A percentile compares a stretch with the other conserved stretches of the same genome.
Evolutionary conservation across 805 yeast genomes (phyloP).

Genomic region (Candida sonorensis): DNA sequence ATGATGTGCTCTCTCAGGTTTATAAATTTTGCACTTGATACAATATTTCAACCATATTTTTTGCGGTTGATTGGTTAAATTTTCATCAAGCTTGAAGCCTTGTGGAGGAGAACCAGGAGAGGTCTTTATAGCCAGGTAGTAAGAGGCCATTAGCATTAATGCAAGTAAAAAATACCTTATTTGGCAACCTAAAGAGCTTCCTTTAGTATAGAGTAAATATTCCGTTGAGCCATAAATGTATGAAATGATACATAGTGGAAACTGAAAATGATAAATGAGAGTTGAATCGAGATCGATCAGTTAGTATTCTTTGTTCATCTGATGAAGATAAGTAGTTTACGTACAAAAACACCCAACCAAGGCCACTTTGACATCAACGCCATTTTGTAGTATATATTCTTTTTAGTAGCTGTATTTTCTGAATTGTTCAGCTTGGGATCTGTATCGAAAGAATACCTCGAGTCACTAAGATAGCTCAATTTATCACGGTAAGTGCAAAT

Average conservation of each 20-base stretch:
- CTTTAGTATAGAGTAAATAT: constrained; percentile 7
- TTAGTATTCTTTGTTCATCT: too few relatives aligned
- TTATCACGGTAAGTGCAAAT: too few relatives aligned
- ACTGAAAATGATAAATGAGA: too few relatives aligned
- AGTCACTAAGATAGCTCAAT: too few relatives aligned
- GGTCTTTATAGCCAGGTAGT: constrained; percentile 56
- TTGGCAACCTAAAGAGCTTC: constrained; percentile 2
- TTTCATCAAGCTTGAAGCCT: constrained; percentile 30
- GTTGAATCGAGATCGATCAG: too few relatives aligned
- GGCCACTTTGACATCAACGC: constrained; percentile 14
- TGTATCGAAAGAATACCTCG: too few relatives aligned
- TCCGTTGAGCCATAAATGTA: constrained; percentile 4
- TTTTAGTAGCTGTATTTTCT: too few relatives aligned
- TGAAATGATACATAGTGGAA: too few relatives aligned
- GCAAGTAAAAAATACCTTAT: constrained; percentile 60
- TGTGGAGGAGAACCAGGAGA: constrained; percentile 66
- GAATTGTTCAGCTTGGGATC: too few relatives aligned
- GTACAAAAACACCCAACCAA: constrained; percentile 18
- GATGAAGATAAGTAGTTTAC: constrained; percentile 4
- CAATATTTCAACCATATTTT: constrained; percentile 60
- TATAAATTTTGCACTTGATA: constrained; percentile 59
- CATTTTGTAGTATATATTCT: too few relatives aligned
- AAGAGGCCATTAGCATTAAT: constrained; percentile 71
- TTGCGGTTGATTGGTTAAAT: constrained; percentile 10
- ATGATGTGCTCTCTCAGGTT: constrained; percentile 84